Conservation (phyloP, 805 yeast species). For the Candida odintsovae region DNA sequence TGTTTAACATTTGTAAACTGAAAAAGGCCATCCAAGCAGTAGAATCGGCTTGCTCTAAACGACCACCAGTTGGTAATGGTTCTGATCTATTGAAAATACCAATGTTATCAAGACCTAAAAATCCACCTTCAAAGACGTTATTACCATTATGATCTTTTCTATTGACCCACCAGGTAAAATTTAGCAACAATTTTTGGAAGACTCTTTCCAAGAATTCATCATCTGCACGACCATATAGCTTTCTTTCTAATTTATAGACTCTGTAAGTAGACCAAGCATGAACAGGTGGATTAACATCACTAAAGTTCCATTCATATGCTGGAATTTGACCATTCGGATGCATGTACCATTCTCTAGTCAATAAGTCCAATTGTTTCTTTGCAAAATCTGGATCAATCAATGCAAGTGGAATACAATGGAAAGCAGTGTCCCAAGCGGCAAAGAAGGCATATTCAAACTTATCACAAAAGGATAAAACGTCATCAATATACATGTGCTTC, state of each 20-base stretch:
- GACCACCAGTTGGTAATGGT: constrained; percentile 89
- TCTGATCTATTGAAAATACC: constrained; percentile 91
- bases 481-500: constrained; percentile 85
- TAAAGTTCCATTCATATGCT: constrained; percentile 94
- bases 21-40: constrained; percentile 98
- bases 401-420: constrained; percentile 89
- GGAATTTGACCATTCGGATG: constrained; percentile 98
- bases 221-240: constrained; percentile 78
- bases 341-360: constrained; percentile 95
- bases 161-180: constrained; percentile 98
- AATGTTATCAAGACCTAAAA: constrained; percentile 86
- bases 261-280: constrained; percentile 95
- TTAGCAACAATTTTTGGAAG: constrained; percentile 81
- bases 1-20: constrained; percentile 84
- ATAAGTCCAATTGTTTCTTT: constrained; percentile 75
- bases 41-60: constrained; percentile 87
- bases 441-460: constrained; percentile 96
- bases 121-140: constrained; percentile 91
- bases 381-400: constrained; percentile 93
- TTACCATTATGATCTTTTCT: constrained; percentile 82
- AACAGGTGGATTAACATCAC: constrained; percentile 96
- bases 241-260: constrained; percentile 80
- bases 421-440: constrained; percentile 96
- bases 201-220: constrained; percentile 82
- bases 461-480: constrained; percentile 84